A percentile compares a stretch with the other conserved stretches of the same genome.
Evolutionary conservation across 371 early-diverging fungal species (phyloP).

Genomic region (Mortierella sp.): DNA sequence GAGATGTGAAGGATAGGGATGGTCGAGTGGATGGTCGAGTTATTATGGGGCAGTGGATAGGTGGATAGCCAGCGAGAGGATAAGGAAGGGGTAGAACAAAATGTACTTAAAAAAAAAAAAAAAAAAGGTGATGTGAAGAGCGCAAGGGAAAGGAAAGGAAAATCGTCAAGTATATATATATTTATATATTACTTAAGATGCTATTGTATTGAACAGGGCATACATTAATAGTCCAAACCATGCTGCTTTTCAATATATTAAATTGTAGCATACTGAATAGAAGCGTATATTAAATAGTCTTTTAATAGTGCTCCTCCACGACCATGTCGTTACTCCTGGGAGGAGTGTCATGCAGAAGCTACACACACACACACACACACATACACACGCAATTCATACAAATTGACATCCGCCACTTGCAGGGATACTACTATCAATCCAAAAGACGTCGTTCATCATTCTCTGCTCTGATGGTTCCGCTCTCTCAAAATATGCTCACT

Average conservation of each 20-base stretch:
- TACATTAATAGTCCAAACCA: neutral
- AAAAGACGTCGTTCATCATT: neutral
- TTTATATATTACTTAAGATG: neutral
- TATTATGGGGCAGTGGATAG: neutral
- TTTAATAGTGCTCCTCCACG: constrained; percentile 2
- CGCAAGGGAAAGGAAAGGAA: neutral
- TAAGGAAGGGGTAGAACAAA: constrained; percentile 4
- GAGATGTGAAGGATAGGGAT: constrained; percentile 5
- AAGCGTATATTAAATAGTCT: neutral
- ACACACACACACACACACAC: neutral
- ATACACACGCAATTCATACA: neutral
- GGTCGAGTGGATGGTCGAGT: neutral
- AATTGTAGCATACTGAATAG: neutral
- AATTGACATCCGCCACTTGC: neutral
- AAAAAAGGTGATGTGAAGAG: neutral
- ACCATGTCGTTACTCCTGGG: neutral
- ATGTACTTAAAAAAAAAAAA: constrained; percentile 2
- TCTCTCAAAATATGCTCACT: neutral
- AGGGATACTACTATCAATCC: neutral
- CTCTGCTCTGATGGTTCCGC: neutral
- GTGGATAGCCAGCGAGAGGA: neutral
- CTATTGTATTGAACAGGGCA: neutral
- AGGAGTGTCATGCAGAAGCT: neutral
- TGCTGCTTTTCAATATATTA: neutral
- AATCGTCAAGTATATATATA: neutral